A percentile compares a stretch with the other conserved stretches of the same genome.
These are phyloP conservation scores for Setomelanomma holmii DNA, from an alignment of 2,329 filamentous ascomycete species.

Conservation along the genomic window DNA sequence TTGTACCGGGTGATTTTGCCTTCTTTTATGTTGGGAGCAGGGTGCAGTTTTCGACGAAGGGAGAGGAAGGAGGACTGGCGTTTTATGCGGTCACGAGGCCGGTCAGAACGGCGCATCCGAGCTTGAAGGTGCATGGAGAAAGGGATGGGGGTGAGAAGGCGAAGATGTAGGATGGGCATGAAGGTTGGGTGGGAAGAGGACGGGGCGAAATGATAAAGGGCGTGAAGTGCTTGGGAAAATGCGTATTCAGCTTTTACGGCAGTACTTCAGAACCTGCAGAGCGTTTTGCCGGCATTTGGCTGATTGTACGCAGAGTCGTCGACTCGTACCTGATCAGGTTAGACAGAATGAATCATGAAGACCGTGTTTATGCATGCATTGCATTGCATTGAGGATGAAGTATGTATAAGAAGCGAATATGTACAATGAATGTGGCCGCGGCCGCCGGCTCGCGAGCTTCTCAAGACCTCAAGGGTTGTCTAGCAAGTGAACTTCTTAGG, in stretches of 20 bases:
- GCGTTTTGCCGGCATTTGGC: too few species aligned
- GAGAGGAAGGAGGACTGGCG: conserved; percentile 26
- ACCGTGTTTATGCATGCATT: too few species aligned
- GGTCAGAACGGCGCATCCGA: conserved; percentile 24
- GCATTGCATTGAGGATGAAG: too few species aligned
- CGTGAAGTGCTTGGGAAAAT: too few species aligned
- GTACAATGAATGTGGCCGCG: background rate
- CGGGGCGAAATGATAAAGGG: too few species aligned
- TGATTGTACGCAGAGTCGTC: too few species aligned
- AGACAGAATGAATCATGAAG: too few species aligned
- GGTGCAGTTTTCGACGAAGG: conserved; percentile 32
- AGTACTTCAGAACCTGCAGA: too few species aligned
- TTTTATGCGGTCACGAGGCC: conserved; percentile 35
- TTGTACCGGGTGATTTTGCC: conserved; percentile 33
- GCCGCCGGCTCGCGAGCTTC: background rate
- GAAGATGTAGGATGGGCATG: conserved; percentile 18
- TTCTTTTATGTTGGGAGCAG: conserved; percentile 35
- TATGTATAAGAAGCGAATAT: background rate
- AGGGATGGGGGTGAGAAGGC: conserved; percentile 24
- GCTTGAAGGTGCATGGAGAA: conserved; percentile 22
- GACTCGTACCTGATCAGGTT: too few species aligned
- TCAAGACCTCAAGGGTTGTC: background rate
- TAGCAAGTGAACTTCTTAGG: conserved; percentile 41
- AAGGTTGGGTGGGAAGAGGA: too few species aligned
- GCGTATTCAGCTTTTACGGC: too few species aligned